Evolutionary conservation across 345 rosid species (phyloP).

Genomic region (Geranium brycei): DNA sequence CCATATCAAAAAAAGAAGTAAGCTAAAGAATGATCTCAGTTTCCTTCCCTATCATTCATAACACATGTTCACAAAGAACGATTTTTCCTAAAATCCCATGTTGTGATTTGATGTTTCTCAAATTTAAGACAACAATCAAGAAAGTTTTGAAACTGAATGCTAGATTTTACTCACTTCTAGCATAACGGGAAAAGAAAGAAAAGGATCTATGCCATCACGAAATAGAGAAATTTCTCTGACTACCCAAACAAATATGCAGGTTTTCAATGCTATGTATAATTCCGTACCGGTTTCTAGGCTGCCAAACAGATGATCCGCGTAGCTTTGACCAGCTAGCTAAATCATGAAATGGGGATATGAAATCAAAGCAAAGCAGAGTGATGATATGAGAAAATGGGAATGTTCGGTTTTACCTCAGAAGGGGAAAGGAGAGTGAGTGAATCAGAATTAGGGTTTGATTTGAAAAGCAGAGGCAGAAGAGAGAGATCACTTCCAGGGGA

Average conservation of each 20-base stretch:
- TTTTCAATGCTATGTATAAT: too few species aligned
- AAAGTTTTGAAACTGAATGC: background rate
- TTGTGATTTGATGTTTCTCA: background rate
- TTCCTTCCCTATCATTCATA: too few species aligned
- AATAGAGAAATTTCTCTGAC: background rate
- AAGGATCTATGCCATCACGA: background rate
- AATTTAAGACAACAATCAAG: background rate
- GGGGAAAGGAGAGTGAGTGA: background rate
- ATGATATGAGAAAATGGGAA: background rate
- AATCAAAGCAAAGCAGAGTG: background rate
- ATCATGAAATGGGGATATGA: background rate
- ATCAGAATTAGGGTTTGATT: background rate
- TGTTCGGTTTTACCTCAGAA: too few species aligned
- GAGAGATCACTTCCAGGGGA: background rate
- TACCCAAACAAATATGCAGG: too few species aligned
- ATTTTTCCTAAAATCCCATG: background rate
- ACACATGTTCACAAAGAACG: background rate
- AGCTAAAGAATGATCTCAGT: too few species aligned
- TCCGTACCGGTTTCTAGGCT: background rate
- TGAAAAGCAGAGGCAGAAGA: background rate
- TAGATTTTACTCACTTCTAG: background rate
- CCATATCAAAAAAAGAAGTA: background rate
- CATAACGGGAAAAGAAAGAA: too few species aligned
- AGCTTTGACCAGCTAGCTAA: background rate
- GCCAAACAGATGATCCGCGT: background rate